phyloP scores from a whole-genome alignment of 2,329 filamentous ascomycete species.

The Hypoxylon sp. region DNA sequence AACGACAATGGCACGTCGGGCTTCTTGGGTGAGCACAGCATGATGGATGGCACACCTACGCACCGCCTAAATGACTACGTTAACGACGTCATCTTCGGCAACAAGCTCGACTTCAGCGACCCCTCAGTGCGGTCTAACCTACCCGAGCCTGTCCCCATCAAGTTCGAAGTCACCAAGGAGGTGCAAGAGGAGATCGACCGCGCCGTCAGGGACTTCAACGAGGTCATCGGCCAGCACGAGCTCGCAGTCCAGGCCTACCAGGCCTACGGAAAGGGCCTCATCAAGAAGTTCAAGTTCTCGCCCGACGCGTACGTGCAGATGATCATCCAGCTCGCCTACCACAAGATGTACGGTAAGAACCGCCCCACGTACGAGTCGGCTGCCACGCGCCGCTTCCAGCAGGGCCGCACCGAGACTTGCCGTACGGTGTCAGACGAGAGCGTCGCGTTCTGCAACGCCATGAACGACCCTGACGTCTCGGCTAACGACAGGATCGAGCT shows the following conservation, averaged over 20 bases:
- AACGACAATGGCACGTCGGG: constrained; percentile 98
- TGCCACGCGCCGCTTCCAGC: constrained; percentile 93
- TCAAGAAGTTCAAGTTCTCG: constrained; percentile 99
- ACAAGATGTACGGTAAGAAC: constrained; percentile 99
- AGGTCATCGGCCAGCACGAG: constrained; percentile 89
- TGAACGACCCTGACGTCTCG: constrained; percentile 77
- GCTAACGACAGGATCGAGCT: constrained; percentile 78
- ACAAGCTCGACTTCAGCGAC: constrained; percentile 92
- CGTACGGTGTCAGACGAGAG: constrained; percentile 92
- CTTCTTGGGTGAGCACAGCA: constrained; percentile 98
- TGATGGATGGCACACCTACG: constrained; percentile 99
- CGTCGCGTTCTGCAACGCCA: constrained; percentile 89
- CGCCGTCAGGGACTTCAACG: constrained; percentile 83
- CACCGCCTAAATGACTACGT: constrained; percentile 97
- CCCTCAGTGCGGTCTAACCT: constrained; percentile 84
- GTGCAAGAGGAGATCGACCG: constrained; percentile 83
- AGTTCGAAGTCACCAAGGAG: constrained; percentile 82
- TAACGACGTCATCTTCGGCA: constrained; percentile 91
- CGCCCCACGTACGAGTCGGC: constrained; percentile 98
- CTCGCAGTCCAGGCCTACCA: constrained; percentile 96
- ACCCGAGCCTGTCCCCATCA: constrained; percentile 82
- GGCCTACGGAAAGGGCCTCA: constrained; percentile 96
- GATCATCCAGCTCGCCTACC: constrained; percentile 97
- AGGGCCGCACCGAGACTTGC: constrained; percentile 96
- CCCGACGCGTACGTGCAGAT: constrained; percentile 98